Base-by-base conservation (phyloP, 2,329 filamentous ascomycete species). In the Metarhizium rileyi region DNA sequence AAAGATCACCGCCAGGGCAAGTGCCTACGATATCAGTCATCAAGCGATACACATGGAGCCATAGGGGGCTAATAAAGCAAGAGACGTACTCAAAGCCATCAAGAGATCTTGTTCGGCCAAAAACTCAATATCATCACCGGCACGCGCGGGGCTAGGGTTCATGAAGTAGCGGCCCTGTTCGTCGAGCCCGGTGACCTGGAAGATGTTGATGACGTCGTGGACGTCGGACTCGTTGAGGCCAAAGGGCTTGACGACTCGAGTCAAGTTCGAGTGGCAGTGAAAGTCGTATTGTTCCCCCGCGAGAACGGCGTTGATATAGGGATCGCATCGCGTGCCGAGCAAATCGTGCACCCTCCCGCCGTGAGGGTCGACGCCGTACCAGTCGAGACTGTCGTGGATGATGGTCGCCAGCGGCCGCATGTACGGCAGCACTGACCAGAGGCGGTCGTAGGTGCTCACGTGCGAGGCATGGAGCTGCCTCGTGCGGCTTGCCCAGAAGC, bases 191-290 rank as follows among this genome's bases (percentile, higher is more conserved):
- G 88, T 93, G 6, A 90, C 86, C 64, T 94, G 88, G 62, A 94
- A 93, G 3, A 94, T 73, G 60, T 94, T 94, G 48, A 94, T 74
- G 0, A 94, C 87, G 63, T 94, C 87, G 59, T 94, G 88, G 1
- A 93, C 80, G 61, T 93, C 87, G 27, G 72, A 71, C 66, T 93
- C 88, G 5, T 72, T 75, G 40, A 93, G 64, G 0, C 86, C 86
- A 53, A 74, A 82, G 0, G 83, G 82, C 1, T 83, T 53, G 2
- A 93, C 78, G 0, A 88, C 85, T 4, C 88, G 78, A 1, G 80
- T 81, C 10, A 94, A 75, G 63, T 94, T 94, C 2, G 84, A 88
- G 61, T 91, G 87, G 64, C 88, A 94, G 63, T 93, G 87, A 64
- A 79, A 91, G 63, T 93, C 84, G 62, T 89, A 93, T 28, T 74